phyloP scores from a whole-genome alignment of 2,329 filamentous ascomycete genomes.

The Fusarium nurragi region DNA sequence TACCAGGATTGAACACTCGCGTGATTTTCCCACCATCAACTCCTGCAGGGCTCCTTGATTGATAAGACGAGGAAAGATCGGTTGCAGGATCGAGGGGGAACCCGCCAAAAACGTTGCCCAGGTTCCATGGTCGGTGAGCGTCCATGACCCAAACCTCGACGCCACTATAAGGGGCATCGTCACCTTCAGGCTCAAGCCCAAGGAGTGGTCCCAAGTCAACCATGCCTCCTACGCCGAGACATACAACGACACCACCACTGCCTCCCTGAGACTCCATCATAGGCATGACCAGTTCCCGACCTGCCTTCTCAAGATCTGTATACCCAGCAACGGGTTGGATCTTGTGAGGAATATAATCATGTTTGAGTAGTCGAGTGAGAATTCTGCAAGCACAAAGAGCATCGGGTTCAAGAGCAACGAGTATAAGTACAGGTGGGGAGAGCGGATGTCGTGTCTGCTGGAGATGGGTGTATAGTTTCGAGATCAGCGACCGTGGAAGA shows the following conservation, averaged over 20 bases:
- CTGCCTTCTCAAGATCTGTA: conserved; percentile 83
- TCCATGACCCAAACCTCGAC: conserved; percentile 97
- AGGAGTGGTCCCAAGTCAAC: conserved; percentile 85
- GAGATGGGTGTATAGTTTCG: conserved; percentile 90
- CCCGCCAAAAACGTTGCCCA: conserved; percentile 91
- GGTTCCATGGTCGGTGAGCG: conserved; percentile 90
- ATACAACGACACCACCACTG: conserved; percentile 87
- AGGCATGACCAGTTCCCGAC: conserved; percentile 79
- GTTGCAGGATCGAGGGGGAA: conserved; percentile 64
- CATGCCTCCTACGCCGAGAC: conserved; percentile 90
- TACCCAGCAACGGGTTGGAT: conserved; percentile 95
- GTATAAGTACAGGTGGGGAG: conserved; percentile 88
- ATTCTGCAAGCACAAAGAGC: conserved; percentile 96
- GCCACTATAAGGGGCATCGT: conserved; percentile 76
- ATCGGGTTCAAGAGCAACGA: conserved; percentile 94
- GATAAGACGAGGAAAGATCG: conserved; percentile 57
- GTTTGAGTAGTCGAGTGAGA: conserved; percentile 89
- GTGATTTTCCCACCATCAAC: conserved; percentile 78
- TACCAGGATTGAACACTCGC: conserved; percentile 77
- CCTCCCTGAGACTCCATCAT: conserved; percentile 89
- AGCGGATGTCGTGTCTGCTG: conserved; percentile 87
- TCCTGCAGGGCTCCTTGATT: conserved; percentile 67
- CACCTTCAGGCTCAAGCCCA: conserved; percentile 72
- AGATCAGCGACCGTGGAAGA: conserved; percentile 88
- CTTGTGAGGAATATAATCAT: conserved; percentile 97